phyloP scores from a whole-genome alignment of 257 asterid genomes.

The Lavandula angustifolia region DNA sequence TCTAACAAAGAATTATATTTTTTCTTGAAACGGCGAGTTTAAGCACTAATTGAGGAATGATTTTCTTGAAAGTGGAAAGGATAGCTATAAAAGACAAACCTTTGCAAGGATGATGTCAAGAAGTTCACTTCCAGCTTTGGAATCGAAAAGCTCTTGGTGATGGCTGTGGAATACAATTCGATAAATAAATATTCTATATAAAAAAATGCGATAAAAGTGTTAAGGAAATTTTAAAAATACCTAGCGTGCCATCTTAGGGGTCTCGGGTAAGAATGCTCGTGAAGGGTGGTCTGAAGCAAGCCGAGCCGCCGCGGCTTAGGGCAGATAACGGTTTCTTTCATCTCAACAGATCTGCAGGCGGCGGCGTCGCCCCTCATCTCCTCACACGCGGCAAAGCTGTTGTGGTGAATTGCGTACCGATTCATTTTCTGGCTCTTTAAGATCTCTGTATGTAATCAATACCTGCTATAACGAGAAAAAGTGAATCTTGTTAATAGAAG shows the following conservation, averaged over 20 bases:
- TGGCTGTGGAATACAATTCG: conserved; percentile 42
- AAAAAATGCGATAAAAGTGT: background rate
- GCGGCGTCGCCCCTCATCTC: conserved; percentile 55
- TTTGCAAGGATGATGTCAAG: conserved; percentile 77
- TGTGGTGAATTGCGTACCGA: conserved; percentile 57
- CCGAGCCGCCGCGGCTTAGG: conserved; percentile 88
- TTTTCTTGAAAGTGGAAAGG: background rate
- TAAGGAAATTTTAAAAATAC: conserved; percentile 31
- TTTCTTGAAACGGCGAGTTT: background rate
- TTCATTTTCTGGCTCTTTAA: conserved; percentile 46
- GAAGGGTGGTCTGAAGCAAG: conserved; percentile 46
- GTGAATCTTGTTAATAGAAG: background rate
- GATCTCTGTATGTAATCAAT: conserved; percentile 1
- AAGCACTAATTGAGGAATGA: background rate
- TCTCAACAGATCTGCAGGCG: conserved; percentile 48
- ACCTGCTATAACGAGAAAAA: conserved; percentile 30
- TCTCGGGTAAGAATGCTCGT: conserved; percentile 46
- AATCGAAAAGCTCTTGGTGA: conserved; percentile 74
- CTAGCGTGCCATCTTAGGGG: conserved; percentile 71
- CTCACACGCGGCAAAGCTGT: conserved; percentile 55
- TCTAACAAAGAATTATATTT: background rate
- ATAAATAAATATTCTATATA: background rate
- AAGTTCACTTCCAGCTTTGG: conserved; percentile 82
- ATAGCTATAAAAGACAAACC: conserved; percentile 38
- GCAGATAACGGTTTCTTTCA: conserved; percentile 69